Evolutionary conservation across 2,329 filamentous ascomycete species (phyloP).

Genomic region (Sporothrix protearum): DNA sequence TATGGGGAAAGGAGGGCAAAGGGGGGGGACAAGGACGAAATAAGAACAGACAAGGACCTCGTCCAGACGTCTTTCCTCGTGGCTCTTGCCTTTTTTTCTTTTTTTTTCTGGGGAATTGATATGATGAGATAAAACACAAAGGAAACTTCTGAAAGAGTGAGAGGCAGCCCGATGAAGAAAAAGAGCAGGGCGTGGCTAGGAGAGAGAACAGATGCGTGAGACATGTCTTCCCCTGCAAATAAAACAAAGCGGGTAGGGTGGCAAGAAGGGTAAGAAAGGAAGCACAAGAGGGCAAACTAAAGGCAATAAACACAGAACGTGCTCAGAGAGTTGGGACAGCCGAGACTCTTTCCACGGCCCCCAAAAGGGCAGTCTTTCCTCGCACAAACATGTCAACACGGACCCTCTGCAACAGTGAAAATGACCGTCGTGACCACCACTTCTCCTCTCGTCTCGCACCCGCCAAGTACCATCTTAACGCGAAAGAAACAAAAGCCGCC

Average conservation of each 20-base stretch:
- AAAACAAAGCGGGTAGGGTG: not conserved
- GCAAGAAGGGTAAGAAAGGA: constrained; percentile 3
- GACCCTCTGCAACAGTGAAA: not conserved
- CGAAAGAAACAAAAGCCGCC: constrained; percentile 16
- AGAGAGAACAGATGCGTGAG: not conserved
- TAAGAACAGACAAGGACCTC: not conserved
- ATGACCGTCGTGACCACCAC: not conserved
- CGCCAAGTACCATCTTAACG: constrained; percentile 13
- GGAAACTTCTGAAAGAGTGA: constrained; percentile 8
- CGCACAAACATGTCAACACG: constrained; percentile 7
- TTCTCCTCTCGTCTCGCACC: constrained; percentile 10
- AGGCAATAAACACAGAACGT: constrained; percentile 7
- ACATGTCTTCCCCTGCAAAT: not conserved
- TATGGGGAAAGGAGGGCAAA: not conserved
- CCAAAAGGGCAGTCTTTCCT: not conserved
- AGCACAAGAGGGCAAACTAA: not conserved
- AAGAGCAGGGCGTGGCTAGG: constrained; percentile 7
- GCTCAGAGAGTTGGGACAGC: not conserved
- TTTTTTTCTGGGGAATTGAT: not conserved
- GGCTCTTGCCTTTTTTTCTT: constrained; percentile 19
- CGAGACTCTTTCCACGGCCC: not conserved
- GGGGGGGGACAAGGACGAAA: not conserved
- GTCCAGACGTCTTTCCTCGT: constrained; percentile 13
- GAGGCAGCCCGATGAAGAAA: not conserved
- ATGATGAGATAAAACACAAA: constrained; percentile 16